Evolutionary conservation across 2,329 filamentous ascomycete species (phyloP).

Genomic region (Plenodomus tracheiphilus): DNA sequence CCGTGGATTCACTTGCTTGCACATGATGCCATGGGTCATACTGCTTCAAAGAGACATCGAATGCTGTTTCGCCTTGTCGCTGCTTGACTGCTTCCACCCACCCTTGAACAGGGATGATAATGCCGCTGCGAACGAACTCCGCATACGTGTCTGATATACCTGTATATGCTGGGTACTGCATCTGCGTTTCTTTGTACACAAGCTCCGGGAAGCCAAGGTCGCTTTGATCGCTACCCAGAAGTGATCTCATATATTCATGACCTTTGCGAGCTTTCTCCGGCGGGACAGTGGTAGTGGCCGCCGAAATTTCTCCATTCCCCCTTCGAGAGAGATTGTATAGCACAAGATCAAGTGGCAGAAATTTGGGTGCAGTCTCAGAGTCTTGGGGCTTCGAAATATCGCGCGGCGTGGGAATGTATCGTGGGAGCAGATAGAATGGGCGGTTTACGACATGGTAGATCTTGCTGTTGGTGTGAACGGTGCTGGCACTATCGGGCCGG

Average conservation of each 20-base stretch:
- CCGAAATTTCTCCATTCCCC: constrained; percentile 59
- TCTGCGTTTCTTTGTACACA: constrained; percentile 46
- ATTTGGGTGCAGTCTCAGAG: constrained; percentile 56
- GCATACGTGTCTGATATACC: constrained; percentile 72
- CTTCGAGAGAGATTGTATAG: constrained; percentile 71
- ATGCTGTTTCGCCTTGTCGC: background rate
- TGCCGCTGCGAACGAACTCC: constrained; percentile 70
- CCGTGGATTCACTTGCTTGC: constrained; percentile 1
- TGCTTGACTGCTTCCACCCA: constrained; percentile 34
- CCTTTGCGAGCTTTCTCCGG: constrained; percentile 59
- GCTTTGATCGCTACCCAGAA: constrained; percentile 53
- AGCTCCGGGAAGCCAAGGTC: constrained; percentile 44
- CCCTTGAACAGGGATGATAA: constrained; percentile 47
- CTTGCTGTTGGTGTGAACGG: constrained; percentile 48
- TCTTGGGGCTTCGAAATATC: constrained; percentile 19
- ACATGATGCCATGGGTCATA: constrained; percentile 18
- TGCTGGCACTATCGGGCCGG: constrained; percentile 48
- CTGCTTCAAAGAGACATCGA: constrained; percentile 13
- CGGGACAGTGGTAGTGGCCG: constrained; percentile 67
- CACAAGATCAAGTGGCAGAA: constrained; percentile 72
- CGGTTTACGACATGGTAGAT: constrained; percentile 71
- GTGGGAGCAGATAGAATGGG: constrained; percentile 73
- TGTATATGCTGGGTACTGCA: constrained; percentile 63
- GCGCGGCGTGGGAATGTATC: constrained; percentile 41
- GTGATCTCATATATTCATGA: constrained; percentile 53